Evolutionary conservation across 805 yeast genomes (phyloP), one percentile per base, ranked within the genome.

Genomic region (Suhomyces pyralidae): DNA sequence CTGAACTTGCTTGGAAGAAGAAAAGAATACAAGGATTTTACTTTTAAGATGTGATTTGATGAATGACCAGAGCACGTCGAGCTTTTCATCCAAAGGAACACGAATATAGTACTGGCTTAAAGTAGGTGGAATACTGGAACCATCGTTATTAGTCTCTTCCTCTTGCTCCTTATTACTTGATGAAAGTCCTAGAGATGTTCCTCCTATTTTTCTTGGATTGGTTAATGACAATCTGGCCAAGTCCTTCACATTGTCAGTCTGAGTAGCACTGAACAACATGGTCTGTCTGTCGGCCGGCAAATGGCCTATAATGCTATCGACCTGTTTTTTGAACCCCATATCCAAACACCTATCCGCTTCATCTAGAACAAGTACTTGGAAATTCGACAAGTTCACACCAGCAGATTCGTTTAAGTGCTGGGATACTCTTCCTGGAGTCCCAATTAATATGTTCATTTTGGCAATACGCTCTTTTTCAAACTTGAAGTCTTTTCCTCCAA

Each of bases 261-360:
- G 96, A 1, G 97, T 91, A 0, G 97, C 97, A 0, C 96, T 87
- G 60, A 88, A 92, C 46, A 91, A 69, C 48, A 91, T 66, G 0
- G 97, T 90, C 65, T 92, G 97, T 65, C 97, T 80, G 3, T 84
- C 78, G 9, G 86, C 82, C 0, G 97, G 96, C 55, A 91, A 72
- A 65, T 87, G 90, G 46, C 82, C 81, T 25, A 91, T 71, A 50
- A 91, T 91, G 28, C 86, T 86, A 65, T 92, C 97, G 55, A 91
- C 70, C 44, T 94, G 87, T 60, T 82, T 82, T 64, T 84, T 85
- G 77, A 91, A 91, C 7, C 97, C 97, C 96, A 92, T 89, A 69
- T 91, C 97, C 61, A 91, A 73, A 61, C 94, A 89, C 59, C 97
- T 76, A 65, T 91, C 97, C 0, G 97, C 97, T 68, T 91, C 97